These are phyloP conservation scores for Aegle marmelos DNA, from an alignment of 345 rosid genomes.

Conservation along the genomic window DNA sequence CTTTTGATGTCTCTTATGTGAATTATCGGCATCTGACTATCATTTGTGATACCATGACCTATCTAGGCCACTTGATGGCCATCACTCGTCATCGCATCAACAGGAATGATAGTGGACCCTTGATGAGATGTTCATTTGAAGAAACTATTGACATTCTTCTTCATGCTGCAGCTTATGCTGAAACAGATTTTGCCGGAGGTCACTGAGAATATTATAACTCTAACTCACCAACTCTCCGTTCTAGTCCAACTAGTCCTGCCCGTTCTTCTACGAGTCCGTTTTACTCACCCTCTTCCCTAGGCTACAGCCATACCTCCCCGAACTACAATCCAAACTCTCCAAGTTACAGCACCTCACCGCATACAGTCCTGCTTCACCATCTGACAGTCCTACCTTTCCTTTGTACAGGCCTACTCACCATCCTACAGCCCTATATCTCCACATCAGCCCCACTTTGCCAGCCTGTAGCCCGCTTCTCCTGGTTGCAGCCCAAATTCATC, in stretches of 20 bases:
- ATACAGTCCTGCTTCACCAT: too few species aligned
- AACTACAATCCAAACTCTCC: slow-evolving; percentile 86
- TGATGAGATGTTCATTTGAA: slow-evolving; percentile 52
- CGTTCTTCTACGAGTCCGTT: slow-evolving; percentile 82
- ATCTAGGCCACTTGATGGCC: slow-evolving; percentile 97
- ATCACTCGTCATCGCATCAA: slow-evolving; percentile 98
- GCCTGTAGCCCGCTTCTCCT: too few species aligned
- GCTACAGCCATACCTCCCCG: slow-evolving; percentile 62
- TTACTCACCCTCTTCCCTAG: slow-evolving; percentile 61
- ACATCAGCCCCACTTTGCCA: too few species aligned
- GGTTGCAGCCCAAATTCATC: too few species aligned
- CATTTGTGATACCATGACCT: slow-evolving; percentile 96
- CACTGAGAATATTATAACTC: too few species aligned
- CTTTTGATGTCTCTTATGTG: slow-evolving; percentile 96
- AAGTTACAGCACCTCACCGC: slow-evolving; percentile 15
- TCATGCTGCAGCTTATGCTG: slow-evolving; percentile 94
- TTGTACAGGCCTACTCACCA: too few species aligned
- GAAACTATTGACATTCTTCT: slow-evolving; percentile 96
- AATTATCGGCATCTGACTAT: slow-evolving; percentile 95
- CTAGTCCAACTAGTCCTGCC: slow-evolving; percentile 85
- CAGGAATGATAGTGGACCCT: slow-evolving; percentile 90
- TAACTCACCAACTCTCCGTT: slow-evolving; percentile 82
- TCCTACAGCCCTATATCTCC: too few species aligned
- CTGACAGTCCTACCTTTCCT: too few species aligned
- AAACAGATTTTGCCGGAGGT: slow-evolving; percentile 16